Conservation (phyloP, 1,284 basidiomycete genomes). For the Melanopsichium pennsylvanicum region DNA sequence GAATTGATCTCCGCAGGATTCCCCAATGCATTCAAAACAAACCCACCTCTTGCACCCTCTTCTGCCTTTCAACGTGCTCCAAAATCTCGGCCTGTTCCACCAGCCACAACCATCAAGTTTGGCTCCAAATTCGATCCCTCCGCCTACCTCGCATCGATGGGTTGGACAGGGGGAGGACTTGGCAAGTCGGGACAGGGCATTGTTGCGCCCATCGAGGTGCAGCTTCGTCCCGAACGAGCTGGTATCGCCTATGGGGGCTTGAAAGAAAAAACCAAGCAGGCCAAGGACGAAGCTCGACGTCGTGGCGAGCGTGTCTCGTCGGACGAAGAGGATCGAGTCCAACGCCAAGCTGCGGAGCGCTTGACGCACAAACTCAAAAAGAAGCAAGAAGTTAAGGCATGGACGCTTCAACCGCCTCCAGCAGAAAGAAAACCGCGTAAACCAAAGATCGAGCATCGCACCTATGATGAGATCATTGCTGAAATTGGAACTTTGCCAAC, state of each 20-base stretch:
- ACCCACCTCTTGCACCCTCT: constrained; percentile 16
- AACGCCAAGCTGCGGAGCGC: neutral
- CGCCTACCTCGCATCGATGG: constrained; percentile 61
- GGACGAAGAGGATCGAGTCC: constrained; percentile 38
- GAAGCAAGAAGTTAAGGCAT: constrained; percentile 21
- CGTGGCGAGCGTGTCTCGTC: constrained; percentile 41
- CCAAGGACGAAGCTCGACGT: constrained; percentile 47
- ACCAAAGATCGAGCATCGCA: constrained; percentile 58
- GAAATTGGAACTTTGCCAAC: constrained; percentile 37
- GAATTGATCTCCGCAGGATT: constrained; percentile 19
- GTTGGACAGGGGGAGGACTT: constrained; percentile 64
- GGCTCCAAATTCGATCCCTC: constrained; percentile 59
- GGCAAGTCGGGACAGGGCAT: constrained; percentile 62
- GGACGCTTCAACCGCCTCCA: constrained; percentile 43
- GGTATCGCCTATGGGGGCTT: constrained; percentile 63
- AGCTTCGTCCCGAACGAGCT: constrained; percentile 59
- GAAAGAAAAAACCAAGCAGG: constrained; percentile 62
- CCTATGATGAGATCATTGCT: constrained; percentile 63
- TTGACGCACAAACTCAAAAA: constrained; percentile 69
- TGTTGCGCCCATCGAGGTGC: constrained; percentile 62
- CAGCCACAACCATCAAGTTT: constrained; percentile 40
- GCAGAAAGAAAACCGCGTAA: constrained; percentile 49
- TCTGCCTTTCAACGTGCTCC: constrained; percentile 27
- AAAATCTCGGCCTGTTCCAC: neutral
- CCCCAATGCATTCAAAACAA: constrained; percentile 20